These are phyloP conservation scores for Bryoglossum gracile DNA, from an alignment of 495 filamentous ascomycete genomes.

Conservation along the genomic window DNA sequence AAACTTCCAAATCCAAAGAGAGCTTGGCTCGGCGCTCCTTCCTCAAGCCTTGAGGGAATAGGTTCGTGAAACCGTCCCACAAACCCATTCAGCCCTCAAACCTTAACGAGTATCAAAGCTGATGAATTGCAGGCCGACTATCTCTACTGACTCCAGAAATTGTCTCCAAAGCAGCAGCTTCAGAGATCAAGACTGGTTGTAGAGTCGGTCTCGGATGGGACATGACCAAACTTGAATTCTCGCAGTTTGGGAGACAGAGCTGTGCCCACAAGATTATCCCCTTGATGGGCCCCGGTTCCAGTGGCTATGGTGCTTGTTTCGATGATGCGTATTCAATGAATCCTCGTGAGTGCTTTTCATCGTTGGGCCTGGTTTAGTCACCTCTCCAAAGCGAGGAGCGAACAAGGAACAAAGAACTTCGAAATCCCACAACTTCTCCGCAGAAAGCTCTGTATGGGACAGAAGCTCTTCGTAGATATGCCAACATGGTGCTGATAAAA, in stretches of 20 bases:
- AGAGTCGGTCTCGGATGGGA: conserved; percentile 42
- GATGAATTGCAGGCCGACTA: conserved; percentile 35
- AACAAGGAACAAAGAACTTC: too few relatives aligned
- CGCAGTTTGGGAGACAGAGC: conserved; percentile 36
- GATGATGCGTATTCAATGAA: conserved; percentile 26
- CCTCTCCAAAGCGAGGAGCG: too few relatives aligned
- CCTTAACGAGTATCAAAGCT: not conserved
- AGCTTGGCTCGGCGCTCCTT: conserved; percentile 40
- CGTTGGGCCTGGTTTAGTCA: too few relatives aligned
- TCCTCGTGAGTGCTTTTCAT: conserved; percentile 19
- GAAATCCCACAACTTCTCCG: too few relatives aligned
- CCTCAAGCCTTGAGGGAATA: conserved; percentile 43
- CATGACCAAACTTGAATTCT: conserved; percentile 40
- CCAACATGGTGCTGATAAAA: not conserved
- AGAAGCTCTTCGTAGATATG: too few relatives aligned
- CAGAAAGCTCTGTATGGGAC: too few relatives aligned
- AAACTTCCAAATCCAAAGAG: conserved; percentile 43
- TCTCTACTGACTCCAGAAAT: conserved; percentile 50
- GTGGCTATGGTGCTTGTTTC: conserved; percentile 13
- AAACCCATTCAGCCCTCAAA: too few relatives aligned
- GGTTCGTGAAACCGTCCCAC: too few relatives aligned
- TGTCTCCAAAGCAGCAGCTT: conserved; percentile 38
- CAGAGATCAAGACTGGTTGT: conserved; percentile 47
- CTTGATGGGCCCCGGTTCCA: conserved; percentile 24
- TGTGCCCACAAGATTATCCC: conserved; percentile 37